Percentiles rank a stretch among this genome's conserved stretches.
Conservation (phyloP, 192 early-diverging fungal species). For the Umbelopsis isabellina region DNA sequence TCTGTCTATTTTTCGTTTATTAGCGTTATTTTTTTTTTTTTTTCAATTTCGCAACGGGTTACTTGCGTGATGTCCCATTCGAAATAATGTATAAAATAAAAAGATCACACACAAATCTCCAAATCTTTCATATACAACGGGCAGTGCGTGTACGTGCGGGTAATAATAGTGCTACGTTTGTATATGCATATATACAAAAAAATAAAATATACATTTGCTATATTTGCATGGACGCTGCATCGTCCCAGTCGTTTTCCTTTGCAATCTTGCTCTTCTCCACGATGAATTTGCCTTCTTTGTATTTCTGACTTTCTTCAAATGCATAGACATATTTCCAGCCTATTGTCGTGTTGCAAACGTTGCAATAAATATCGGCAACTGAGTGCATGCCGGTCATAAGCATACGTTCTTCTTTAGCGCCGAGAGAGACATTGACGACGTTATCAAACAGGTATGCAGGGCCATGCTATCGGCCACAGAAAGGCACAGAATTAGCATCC, state of each 20-base stretch:
- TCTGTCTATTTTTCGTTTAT: neutral
- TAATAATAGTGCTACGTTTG: too few species aligned
- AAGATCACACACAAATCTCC: neutral
- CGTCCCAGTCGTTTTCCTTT: conserved; percentile 54
- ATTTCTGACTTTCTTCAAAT: conserved; percentile 58
- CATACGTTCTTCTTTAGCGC: conserved; percentile 57
- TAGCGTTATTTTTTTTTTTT: neutral
- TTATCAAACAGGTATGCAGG: conserved; percentile 56
- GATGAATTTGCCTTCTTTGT: conserved; percentile 62
- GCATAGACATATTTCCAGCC: conserved; percentile 67
- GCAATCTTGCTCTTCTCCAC: conserved; percentile 55
- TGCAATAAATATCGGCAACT: conserved; percentile 59
- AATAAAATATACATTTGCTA: neutral
- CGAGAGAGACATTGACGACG: conserved; percentile 54
- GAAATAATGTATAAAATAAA: conserved; percentile 22
- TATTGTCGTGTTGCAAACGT: conserved; percentile 50
- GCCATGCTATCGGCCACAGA: conserved; percentile 39
- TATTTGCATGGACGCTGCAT: neutral
- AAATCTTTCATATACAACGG: too few species aligned
- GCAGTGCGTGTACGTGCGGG: too few species aligned
- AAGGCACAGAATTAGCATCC: neutral
- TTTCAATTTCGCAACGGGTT: neutral
- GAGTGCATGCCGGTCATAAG: conserved; percentile 62
- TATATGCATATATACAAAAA: neutral
- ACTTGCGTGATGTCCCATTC: neutral